Percentiles rank a stretch among this genome's conserved stretches.
These are phyloP conservation scores for Artemisia tridentata DNA, from an alignment of 129 eudicot species.

Conservation along the genomic window DNA sequence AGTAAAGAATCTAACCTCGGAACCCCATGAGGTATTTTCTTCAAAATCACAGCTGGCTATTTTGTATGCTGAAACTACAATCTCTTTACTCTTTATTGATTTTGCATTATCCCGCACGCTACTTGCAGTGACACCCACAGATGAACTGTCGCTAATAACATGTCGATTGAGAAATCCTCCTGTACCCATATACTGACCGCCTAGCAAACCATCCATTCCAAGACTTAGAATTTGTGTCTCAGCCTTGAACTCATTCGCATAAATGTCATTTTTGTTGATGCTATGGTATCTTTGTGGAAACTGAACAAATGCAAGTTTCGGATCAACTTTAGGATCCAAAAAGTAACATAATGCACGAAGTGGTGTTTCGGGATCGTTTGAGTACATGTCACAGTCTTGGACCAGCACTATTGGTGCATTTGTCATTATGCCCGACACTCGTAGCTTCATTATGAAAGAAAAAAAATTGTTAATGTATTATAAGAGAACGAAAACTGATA, in stretches of 20 bases:
- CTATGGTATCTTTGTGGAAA: constrained; percentile 63
- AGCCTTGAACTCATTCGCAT: constrained; percentile 41
- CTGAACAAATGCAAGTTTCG: constrained; percentile 52
- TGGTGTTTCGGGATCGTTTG: constrained; percentile 72
- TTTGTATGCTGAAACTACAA: constrained; percentile 39
- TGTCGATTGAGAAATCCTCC: constrained; percentile 55
- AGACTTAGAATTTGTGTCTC: constrained; percentile 27
- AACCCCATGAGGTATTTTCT: constrained; percentile 48
- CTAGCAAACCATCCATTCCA: constrained; percentile 68
- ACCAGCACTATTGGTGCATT: constrained; percentile 60
- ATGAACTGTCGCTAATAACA: constrained; percentile 42
- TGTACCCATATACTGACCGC: constrained; percentile 52
- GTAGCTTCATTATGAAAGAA: constrained; percentile 40
- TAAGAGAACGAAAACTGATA: constrained; percentile 17
- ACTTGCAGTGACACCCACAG: constrained; percentile 3
- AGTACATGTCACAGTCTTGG: constrained; percentile 71
- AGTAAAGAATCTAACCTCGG: constrained; percentile 24
- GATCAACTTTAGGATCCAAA: constrained; percentile 33
- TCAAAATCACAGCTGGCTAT: constrained; percentile 48
- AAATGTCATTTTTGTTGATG: constrained; percentile 54
- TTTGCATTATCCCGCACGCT: background rate
- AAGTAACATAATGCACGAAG: constrained; percentile 52
- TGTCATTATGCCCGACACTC: constrained; percentile 71
- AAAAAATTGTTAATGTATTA: background rate
- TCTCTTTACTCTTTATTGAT: constrained; percentile 21